These are phyloP conservation scores for Metschnikowia cerradonensis DNA, from an alignment of 805 yeast species.

Conservation along the genomic window DNA sequence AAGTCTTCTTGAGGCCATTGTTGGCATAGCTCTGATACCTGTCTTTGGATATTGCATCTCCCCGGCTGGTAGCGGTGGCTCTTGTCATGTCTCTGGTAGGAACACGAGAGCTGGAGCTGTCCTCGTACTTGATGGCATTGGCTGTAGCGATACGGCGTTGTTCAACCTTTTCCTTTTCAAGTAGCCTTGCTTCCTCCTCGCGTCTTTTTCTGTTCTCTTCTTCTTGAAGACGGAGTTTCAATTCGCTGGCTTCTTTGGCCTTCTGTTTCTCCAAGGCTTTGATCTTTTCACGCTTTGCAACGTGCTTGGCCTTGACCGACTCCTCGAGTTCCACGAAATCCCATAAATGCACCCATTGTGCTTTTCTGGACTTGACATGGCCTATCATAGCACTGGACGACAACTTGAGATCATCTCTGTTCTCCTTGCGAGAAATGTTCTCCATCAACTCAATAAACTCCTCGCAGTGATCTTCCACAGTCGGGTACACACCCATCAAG, in stretches of 20 bases:
- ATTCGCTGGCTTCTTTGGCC: slow-evolving; percentile 15
- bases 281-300: slow-evolving; percentile 21
- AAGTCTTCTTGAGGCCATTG: neutral
- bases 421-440: slow-evolving; percentile 47
- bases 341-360: slow-evolving; percentile 48
- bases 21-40: slow-evolving; percentile 31
- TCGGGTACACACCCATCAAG: slow-evolving; percentile 60
- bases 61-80: slow-evolving; percentile 7
- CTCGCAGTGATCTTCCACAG: slow-evolving; percentile 63
- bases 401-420: slow-evolving; percentile 74
- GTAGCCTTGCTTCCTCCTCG: slow-evolving; percentile 9
- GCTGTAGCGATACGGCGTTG: slow-evolving; percentile 6
- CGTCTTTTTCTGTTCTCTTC: slow-evolving; percentile 12
- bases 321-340: slow-evolving; percentile 53
- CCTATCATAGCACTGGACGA: slow-evolving; percentile 73
- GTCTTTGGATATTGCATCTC: slow-evolving; percentile 15
- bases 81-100: slow-evolving; percentile 14
- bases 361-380: slow-evolving; percentile 53
- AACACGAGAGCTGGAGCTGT: slow-evolving; percentile 9
- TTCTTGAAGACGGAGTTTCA: slow-evolving; percentile 9
- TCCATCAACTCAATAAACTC: slow-evolving; percentile 45
- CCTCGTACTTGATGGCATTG: slow-evolving; percentile 20
- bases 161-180: slow-evolving; percentile 3
- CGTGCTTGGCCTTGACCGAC: slow-evolving; percentile 33
- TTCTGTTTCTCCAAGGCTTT: slow-evolving; percentile 14